These are phyloP conservation scores for Sequoiadendron giganteum DNA, from an alignment of 75 land plant species.

Conservation along the genomic window DNA sequence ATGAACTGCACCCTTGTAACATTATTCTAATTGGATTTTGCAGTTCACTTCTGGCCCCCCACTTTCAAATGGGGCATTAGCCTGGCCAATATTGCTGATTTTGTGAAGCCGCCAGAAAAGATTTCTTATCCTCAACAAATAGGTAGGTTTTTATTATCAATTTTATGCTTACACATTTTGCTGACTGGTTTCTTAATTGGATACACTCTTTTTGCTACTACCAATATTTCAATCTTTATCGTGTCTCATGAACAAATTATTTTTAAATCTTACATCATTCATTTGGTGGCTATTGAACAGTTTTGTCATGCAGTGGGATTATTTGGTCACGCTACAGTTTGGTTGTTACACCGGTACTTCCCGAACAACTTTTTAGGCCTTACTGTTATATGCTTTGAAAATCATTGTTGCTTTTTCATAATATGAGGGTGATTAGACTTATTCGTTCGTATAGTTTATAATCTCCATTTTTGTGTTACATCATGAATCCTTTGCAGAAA, in stretches of 20 bases:
- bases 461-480: not conserved
- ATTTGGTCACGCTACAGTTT: slow-evolving; percentile 95
- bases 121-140: slow-evolving; percentile 92
- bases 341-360: slow-evolving; percentile 83
- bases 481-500: slow-evolving; percentile 3
- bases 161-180: not conserved
- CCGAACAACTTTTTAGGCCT: not conserved
- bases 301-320: slow-evolving; percentile 83
- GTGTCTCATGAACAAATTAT: not conserved
- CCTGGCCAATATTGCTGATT: slow-evolving; percentile 90
- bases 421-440: not conserved
- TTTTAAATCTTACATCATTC: not conserved
- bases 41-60: slow-evolving; percentile 99
- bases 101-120: slow-evolving; percentile 88
- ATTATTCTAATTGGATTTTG: slow-evolving; percentile 13
- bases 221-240: not conserved
- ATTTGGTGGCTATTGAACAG: slow-evolving; percentile 29
- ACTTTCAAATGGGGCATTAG: slow-evolving; percentile 97
- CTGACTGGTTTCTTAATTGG: not conserved
- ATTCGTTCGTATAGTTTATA: not conserved
- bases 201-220: not conserved
- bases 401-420: not conserved
- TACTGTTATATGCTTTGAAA: not conserved
- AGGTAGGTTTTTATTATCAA: slow-evolving; percentile 37
- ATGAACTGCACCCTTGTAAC: not conserved